phyloP scores from a whole-genome alignment of 1,284 basidiomycete genomes.

The Pseudozyma thailandica region DNA sequence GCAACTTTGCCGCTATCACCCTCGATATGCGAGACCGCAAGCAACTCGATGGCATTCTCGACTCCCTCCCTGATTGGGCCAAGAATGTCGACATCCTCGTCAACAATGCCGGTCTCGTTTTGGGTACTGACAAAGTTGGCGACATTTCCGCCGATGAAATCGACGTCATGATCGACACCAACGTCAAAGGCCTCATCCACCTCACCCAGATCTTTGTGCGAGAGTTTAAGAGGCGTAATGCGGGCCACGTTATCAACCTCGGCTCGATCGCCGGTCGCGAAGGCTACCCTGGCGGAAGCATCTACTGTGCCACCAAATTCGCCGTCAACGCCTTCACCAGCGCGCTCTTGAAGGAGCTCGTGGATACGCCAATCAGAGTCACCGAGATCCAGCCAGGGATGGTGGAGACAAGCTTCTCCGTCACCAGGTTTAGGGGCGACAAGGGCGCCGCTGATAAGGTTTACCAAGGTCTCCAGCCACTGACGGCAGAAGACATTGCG shows the following conservation, averaged over 20 bases:
- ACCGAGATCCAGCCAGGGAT: constrained; percentile 74
- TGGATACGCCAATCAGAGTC: constrained; percentile 76
- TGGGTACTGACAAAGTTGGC: constrained; percentile 82
- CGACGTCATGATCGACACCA: constrained; percentile 86
- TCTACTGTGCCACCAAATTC: constrained; percentile 75
- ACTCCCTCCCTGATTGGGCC: constrained; percentile 61
- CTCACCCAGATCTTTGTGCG: constrained; percentile 76
- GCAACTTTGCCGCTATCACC: constrained; percentile 55
- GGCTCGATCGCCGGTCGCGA: constrained; percentile 93
- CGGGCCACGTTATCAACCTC: constrained; percentile 94
- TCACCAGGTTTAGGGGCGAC: constrained; percentile 58
- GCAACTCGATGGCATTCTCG: constrained; percentile 48
- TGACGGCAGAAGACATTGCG: constrained; percentile 71
- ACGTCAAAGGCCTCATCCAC: constrained; percentile 87
- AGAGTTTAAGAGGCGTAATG: constrained; percentile 86
- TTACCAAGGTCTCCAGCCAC: constrained; percentile 62
- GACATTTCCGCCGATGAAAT: constrained; percentile 80
- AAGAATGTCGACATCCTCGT: constrained; percentile 62
- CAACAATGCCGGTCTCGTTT: constrained; percentile 76
- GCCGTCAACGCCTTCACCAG: constrained; percentile 90
- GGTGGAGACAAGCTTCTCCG: constrained; percentile 77
- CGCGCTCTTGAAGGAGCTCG: constrained; percentile 82
- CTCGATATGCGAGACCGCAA: constrained; percentile 59
- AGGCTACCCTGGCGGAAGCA: constrained; percentile 75
- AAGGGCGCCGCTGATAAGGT: constrained; percentile 57